Evolutionary conservation across 106 monocot species (phyloP), one percentile per base, ranked within the genome.

Genomic region (Gastrodia elata): DNA sequence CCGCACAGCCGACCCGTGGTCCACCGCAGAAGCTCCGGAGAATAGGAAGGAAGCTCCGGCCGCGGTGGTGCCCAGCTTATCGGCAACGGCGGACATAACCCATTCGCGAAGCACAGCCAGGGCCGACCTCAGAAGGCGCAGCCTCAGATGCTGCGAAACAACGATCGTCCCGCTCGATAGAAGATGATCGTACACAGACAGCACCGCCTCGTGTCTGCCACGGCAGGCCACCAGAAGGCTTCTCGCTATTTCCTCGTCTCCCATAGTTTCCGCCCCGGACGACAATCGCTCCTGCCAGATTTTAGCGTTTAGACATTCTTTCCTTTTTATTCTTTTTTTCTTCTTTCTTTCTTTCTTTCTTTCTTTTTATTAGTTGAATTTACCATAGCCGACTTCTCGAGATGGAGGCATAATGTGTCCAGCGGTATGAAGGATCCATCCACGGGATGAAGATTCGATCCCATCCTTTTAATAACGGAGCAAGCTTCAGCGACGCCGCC

Each of bases 401-500:
- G 93, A 71, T 98, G 98, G 74, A 98, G 91, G 73, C 98, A 98
- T 68, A 98, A 77, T 48, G 88, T 83, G 77, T 93, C 90, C 24
- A 98, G 71, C 64, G 93, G 98, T 18, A 98, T 71, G 67, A 75
- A 91, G 72, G 81, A 80, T 38, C 93, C 93, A 82, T 98, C 93
- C 55, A 91, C 88, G 73, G 91, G 88, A 77, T 91, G 91, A 74
- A 98, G 88, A 76, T 82, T 88, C 7, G 93, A 88, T 13, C 93
- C 93, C 32, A 98, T 87, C 75, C 93, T 87, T 80, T 87, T 91
- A 48, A 98, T 34, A 49, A 98, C 88, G 68, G 88, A 61, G 75
- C 98, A 98, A 52, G 98, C 93, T 77, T 98, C 98, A 36, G 83
- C 91, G 78, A 93, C 71, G 65, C 98, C 98, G 65, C 98, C 98